A percentile compares a stretch with the other conserved stretches of the same genome.
phyloP scores from a whole-genome alignment of 2,329 filamentous ascomycete species.

The Didymellaceae sp. region DNA sequence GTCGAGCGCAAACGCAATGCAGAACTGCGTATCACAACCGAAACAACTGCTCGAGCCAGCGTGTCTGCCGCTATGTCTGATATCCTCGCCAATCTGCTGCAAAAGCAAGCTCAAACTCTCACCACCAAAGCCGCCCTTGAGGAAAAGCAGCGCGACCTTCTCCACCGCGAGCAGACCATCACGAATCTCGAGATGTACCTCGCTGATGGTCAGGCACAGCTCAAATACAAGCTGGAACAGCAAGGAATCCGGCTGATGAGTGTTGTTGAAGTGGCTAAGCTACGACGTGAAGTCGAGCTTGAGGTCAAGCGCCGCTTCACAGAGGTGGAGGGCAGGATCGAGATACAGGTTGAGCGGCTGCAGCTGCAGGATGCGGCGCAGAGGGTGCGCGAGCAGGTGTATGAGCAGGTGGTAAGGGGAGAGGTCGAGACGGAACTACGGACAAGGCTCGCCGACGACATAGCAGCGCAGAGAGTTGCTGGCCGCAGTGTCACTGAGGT shows the following conservation, averaged over 20 bases:
- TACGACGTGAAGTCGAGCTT: slow-evolving; percentile 16
- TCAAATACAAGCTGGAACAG: slow-evolving; percentile 18
- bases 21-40: slow-evolving; percentile 13
- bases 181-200: slow-evolving; percentile 29
- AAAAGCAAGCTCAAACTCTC: slow-evolving; percentile 23
- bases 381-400: slow-evolving; percentile 28
- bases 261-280: slow-evolving; percentile 10
- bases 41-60: slow-evolving; percentile 16
- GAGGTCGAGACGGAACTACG: slow-evolving; percentile 17
- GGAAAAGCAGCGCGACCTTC: slow-evolving; percentile 19
- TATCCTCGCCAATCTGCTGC: slow-evolving; percentile 21
- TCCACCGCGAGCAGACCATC: slow-evolving; percentile 20
- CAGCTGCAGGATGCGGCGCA: slow-evolving; percentile 21
- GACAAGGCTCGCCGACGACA: background rate
- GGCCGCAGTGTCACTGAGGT: slow-evolving; percentile 17
- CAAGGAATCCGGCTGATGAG: slow-evolving; percentile 17
- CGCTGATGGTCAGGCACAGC: slow-evolving; percentile 30
- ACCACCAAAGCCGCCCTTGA: slow-evolving; percentile 12
- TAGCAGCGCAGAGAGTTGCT: slow-evolving; percentile 15
- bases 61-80: slow-evolving; percentile 16
- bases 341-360: slow-evolving; percentile 13
- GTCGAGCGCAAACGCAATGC: slow-evolving; percentile 21
- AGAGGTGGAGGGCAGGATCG: slow-evolving; percentile 13
- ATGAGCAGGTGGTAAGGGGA: slow-evolving; percentile 17
- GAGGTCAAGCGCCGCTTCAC: background rate